Evolutionary conservation across 202 grass and related monocot genomes (phyloP).

Genomic region (Elaeis oleifera): DNA sequence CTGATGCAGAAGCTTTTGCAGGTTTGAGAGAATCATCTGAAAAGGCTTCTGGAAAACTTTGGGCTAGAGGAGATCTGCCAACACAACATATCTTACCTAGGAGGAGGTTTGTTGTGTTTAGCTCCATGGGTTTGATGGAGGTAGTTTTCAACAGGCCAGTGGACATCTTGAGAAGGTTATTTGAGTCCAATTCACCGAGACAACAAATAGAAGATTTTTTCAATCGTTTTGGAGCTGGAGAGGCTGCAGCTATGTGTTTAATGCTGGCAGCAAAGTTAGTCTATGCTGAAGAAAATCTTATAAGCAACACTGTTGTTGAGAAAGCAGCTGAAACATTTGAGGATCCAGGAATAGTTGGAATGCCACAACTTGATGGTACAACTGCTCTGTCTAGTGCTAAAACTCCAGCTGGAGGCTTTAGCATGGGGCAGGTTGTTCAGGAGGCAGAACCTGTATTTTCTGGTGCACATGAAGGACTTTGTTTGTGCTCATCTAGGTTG

Average conservation of each 20-base stretch:
- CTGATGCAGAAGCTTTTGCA: conserved; percentile 58
- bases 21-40: conserved; percentile 53
- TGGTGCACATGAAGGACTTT: conserved; percentile 90
- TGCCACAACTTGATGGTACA: conserved; percentile 64
- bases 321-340: conserved; percentile 96
- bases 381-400: conserved; percentile 58
- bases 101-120: conserved; percentile 87
- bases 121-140: conserved; percentile 90
- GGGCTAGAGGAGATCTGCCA: conserved; percentile 81
- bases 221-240: conserved; percentile 77
- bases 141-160: conserved; percentile 82
- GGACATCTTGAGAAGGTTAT: conserved; percentile 86
- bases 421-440: conserved; percentile 98
- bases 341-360: conserved; percentile 73
- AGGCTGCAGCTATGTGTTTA: conserved; percentile 93
- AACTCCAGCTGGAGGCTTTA: conserved; percentile 79
- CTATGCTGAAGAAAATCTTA: conserved; percentile 61
- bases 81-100: conserved; percentile 86
- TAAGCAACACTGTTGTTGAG: conserved; percentile 67
- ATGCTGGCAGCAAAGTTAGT: conserved; percentile 78
- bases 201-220: conserved; percentile 87
- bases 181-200: conserved; percentile 68
- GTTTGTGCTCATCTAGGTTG: conserved; percentile 87
- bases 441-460: conserved; percentile 88
- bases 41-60: conserved; percentile 55